Conservation (phyloP, 768 basidiomycete genomes). For the Rickenella mellea region DNA sequence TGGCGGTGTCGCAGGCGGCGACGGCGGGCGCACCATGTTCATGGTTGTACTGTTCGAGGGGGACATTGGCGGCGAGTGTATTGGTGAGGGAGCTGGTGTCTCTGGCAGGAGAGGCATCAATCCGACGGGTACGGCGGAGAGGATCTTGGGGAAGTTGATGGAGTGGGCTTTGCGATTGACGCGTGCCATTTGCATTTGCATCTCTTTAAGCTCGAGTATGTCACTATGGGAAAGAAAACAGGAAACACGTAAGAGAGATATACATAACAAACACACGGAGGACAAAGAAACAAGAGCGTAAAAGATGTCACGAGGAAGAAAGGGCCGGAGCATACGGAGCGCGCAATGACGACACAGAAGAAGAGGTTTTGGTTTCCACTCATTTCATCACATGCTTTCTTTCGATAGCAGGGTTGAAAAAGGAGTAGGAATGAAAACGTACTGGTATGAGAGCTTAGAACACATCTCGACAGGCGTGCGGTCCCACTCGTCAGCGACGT, state of each 20-base stretch:
- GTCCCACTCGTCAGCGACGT: slow-evolving; percentile 72
- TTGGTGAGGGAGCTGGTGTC: neutral
- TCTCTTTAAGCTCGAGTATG: slow-evolving; percentile 55
- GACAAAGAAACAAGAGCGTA: neutral
- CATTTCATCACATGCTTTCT: neutral
- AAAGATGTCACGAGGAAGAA: neutral
- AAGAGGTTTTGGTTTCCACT: no score
- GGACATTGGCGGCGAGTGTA: neutral
- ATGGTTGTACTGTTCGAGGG: neutral
- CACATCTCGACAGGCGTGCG: slow-evolving; percentile 62
- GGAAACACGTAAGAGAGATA: no score
- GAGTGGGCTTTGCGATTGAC: slow-evolving; percentile 17
- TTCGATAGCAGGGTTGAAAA: neutral
- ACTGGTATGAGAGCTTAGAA: slow-evolving; percentile 57
- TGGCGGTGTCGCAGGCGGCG: neutral
- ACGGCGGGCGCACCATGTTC: neutral
- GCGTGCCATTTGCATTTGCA: slow-evolving; percentile 53
- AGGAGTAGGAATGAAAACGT: slow-evolving; percentile 22
- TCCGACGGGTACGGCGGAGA: neutral
- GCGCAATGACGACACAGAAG: neutral
- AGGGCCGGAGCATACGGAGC: neutral
- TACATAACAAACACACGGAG: neutral
- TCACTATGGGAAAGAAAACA: no score
- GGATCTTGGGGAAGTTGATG: neutral
- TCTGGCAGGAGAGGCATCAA: neutral